A percentile compares a stretch with the other conserved stretches of the same genome.
These are phyloP conservation scores for Emmonsia crescens DNA, from an alignment of 2,329 filamentous ascomycete species.

Conservation along the genomic window DNA sequence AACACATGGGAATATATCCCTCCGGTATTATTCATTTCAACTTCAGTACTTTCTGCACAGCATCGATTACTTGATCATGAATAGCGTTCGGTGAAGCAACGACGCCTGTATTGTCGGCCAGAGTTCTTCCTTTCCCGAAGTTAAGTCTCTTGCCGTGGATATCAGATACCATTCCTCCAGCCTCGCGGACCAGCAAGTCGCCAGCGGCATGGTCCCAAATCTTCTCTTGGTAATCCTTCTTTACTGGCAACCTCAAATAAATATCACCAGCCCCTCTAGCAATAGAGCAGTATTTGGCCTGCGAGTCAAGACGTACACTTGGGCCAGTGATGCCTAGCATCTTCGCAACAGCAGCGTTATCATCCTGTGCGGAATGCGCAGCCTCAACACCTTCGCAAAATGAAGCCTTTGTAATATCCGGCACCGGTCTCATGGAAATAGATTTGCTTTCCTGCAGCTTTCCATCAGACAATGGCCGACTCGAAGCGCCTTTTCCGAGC, in stretches of 20 bases:
- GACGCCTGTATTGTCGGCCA: constrained; percentile 86
- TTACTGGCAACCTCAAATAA: constrained; percentile 79
- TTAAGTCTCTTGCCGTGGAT: constrained; percentile 74
- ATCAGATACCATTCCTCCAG: constrained; percentile 85
- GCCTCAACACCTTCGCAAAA: constrained; percentile 97
- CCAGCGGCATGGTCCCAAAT: constrained; percentile 99
- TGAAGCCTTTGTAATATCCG: constrained; percentile 65
- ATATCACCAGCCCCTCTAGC: constrained; percentile 89
- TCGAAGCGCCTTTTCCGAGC: constrained; percentile 66
- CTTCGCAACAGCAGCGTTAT: constrained; percentile 73
- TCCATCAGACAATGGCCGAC: constrained; percentile 55
- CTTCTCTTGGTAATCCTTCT: constrained; percentile 89
- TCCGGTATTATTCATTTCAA: constrained; percentile 26
- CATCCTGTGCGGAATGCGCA: constrained; percentile 78
- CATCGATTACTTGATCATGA: constrained; percentile 65
- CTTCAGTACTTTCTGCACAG: constrained; percentile 67
- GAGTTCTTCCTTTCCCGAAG: constrained; percentile 74
- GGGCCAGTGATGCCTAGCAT: constrained; percentile 77
- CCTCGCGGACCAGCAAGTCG: constrained; percentile 86
- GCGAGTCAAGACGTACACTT: constrained; percentile 93
- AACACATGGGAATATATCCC: neutral
- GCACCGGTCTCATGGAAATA: constrained; percentile 70
- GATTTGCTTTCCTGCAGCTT: constrained; percentile 40
- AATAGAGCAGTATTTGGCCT: constrained; percentile 95
- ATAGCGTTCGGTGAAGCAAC: constrained; percentile 72